A percentile compares a stretch with the other conserved stretches of the same genome.
These are phyloP conservation scores for Dioscorea zingiberensis DNA, from an alignment of 106 monocot species.

Conservation along the genomic window DNA sequence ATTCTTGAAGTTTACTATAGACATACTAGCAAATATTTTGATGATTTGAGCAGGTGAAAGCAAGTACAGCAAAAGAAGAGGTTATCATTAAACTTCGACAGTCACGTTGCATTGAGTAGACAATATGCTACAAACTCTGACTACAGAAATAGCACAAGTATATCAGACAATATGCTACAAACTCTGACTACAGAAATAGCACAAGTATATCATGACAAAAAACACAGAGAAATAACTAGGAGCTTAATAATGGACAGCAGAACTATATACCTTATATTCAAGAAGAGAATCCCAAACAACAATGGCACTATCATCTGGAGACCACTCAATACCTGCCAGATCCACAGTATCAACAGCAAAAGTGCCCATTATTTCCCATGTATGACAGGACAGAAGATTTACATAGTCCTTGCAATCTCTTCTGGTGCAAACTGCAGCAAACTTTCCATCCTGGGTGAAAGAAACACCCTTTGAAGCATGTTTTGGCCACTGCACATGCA, in stretches of 20 bases:
- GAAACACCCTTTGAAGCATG: constrained; percentile 74
- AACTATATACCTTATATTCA: constrained; percentile 74
- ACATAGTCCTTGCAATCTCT: constrained; percentile 92
- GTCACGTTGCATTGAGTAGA: no score
- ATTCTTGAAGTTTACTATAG: no score
- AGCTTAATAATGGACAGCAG: background rate
- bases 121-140: no score
- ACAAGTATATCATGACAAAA: no score
- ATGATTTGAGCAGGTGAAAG: no score
- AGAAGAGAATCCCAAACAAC: constrained; percentile 92
- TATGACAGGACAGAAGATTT: constrained; percentile 84
- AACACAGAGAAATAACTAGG: no score
- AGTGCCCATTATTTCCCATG: constrained; percentile 89
- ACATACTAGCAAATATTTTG: no score
- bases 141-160: no score
- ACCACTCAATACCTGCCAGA: constrained; percentile 88
- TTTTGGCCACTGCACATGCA: constrained; percentile 94
- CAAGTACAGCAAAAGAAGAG: no score
- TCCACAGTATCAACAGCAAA: constrained; percentile 93
- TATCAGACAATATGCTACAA: no score
- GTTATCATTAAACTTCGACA: no score
- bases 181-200: no score
- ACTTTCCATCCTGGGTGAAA: constrained; percentile 93
- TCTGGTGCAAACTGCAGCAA: constrained; percentile 87
- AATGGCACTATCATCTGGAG: constrained; percentile 91